Percentiles rank a stretch among this genome's conserved stretches.
Conservation (phyloP, 2,329 filamentous ascomycete genomes). For the Ophiostoma quercus region DNA sequence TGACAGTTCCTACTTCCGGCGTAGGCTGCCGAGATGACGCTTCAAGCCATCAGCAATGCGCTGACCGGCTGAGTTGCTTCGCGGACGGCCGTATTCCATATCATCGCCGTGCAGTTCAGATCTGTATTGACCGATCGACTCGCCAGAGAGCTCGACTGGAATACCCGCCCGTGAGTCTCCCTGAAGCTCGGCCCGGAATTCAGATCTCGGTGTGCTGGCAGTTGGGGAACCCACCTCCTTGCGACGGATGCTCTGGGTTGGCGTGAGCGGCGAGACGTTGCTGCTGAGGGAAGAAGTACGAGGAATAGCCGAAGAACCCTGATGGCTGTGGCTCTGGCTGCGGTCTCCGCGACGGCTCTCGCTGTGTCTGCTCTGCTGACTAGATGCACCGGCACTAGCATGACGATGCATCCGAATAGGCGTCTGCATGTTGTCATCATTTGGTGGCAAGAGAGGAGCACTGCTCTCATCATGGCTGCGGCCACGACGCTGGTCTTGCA, state of each 20-base stretch:
- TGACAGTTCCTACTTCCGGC: slow-evolving; percentile 38
- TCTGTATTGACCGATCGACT: not conserved
- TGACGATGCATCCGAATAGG: slow-evolving; percentile 39
- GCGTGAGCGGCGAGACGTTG: not conserved
- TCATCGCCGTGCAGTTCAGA: slow-evolving; percentile 6
- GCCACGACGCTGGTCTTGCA: slow-evolving; percentile 35
- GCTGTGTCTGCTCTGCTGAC: not conserved
- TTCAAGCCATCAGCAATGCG: slow-evolving; percentile 48
- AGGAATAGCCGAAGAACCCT: not conserved
- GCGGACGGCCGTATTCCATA: slow-evolving; percentile 32
- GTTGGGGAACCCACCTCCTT: not conserved
- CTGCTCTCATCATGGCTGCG: slow-evolving; percentile 23
- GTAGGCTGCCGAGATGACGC: slow-evolving; percentile 49
- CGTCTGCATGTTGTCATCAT: slow-evolving; percentile 28
- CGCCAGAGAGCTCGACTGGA: not conserved
- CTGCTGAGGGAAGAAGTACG: not conserved
- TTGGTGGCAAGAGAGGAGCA: slow-evolving; percentile 25
- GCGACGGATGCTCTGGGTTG: not conserved
- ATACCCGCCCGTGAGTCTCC: not conserved
- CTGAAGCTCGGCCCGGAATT: not conserved
- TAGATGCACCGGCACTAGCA: not conserved
- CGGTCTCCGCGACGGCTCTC: not conserved
- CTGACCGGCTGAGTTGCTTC: slow-evolving; percentile 42
- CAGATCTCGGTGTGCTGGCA: not conserved
- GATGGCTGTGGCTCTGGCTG: not conserved